These are phyloP conservation scores for Malus sylvestris DNA, from an alignment of 306 rosid species.

Conservation along the genomic window DNA sequence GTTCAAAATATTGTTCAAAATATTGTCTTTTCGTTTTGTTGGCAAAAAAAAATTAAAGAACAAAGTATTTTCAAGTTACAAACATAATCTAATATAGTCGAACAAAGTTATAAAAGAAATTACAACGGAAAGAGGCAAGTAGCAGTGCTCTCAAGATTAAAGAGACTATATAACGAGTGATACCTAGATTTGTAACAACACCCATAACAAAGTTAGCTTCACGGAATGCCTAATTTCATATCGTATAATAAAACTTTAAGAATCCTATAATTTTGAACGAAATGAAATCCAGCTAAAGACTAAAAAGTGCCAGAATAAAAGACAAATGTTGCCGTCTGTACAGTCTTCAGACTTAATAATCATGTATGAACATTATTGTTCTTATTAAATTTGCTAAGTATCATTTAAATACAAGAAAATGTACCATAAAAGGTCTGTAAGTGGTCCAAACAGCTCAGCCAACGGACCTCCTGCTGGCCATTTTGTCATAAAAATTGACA, in stretches of 20 bases:
- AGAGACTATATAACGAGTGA: neutral
- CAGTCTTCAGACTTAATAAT: neutral
- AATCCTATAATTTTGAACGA: too few species aligned
- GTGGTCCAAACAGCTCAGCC: neutral
- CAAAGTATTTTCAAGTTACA: too few species aligned
- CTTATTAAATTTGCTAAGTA: neutral
- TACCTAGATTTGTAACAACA: too few species aligned
- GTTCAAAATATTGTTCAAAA: neutral
- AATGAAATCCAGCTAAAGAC: neutral
- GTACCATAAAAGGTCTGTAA: neutral
- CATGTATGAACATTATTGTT: neutral
- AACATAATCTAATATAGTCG: too few species aligned
- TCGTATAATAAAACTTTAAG: too few species aligned
- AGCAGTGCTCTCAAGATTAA: neutral
- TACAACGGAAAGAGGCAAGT: neutral
- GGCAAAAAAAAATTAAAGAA: too few species aligned
- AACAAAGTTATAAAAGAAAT: neutral
- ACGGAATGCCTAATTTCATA: neutral
- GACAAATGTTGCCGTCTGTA: neutral
- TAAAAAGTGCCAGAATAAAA: neutral
- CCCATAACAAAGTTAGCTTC: neutral
- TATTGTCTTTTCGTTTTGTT: neutral
- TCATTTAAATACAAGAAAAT: neutral
- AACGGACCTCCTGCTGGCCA: conserved; percentile 9
- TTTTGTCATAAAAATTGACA: conserved; percentile 22